phyloP scores from a whole-genome alignment of 768 basidiomycete species.

The Fomitopsis serialis region DNA sequence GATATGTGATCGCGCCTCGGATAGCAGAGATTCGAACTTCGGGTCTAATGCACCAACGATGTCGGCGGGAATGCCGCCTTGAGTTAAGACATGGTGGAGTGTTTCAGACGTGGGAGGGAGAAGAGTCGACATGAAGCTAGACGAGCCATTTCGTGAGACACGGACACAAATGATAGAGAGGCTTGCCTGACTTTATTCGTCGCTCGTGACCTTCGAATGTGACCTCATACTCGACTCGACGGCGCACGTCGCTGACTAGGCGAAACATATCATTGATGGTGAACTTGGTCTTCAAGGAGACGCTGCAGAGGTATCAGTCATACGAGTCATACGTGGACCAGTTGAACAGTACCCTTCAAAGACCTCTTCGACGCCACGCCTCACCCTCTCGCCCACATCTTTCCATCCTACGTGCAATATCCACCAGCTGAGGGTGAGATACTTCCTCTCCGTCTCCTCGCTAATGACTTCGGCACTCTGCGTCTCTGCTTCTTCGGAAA shows the following conservation, averaged over 20 bases:
- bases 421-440: conserved; percentile 90
- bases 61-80: conserved; percentile 46
- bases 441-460: conserved; percentile 74
- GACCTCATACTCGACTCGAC: conserved; percentile 69
- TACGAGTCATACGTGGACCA: neutral
- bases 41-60: conserved; percentile 33
- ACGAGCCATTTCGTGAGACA: conserved; percentile 3
- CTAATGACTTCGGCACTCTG: conserved; percentile 33
- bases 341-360: conserved; percentile 65
- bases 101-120: conserved; percentile 71
- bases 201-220: conserved; percentile 56
- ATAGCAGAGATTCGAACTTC: conserved; percentile 58
- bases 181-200: conserved; percentile 45
- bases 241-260: conserved; percentile 67
- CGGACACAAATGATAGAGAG: conserved; percentile 1
- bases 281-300: conserved; percentile 81
- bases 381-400: conserved; percentile 68
- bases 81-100: conserved; percentile 60
- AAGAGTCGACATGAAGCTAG: conserved; percentile 67
- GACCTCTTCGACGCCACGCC: conserved; percentile 72
- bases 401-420: conserved; percentile 90
- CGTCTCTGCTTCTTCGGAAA: conserved; percentile 14
- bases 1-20: conserved; percentile 62
- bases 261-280: conserved; percentile 61
- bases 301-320: conserved; percentile 35